Percentiles rank a stretch among this genome's conserved stretches.
Conservation (phyloP, 768 basidiomycete species). For the Kwoniella bestiolae region DNA sequence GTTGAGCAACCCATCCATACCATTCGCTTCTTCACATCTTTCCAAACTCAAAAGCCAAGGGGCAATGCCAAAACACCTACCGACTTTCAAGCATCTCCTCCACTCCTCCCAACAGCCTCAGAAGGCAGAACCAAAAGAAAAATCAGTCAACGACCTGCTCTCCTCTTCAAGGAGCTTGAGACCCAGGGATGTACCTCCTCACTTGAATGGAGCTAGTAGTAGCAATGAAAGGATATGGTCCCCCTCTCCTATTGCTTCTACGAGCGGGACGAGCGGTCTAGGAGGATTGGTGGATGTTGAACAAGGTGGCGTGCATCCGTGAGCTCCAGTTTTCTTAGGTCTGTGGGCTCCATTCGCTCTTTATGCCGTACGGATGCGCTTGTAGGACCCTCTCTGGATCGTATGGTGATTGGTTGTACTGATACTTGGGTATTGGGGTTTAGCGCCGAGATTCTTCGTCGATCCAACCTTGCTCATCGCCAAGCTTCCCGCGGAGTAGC, state of each 20-base stretch:
- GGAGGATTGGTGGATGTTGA: slow-evolving; percentile 27
- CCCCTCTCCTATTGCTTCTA: slow-evolving; percentile 1
- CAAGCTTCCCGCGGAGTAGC: slow-evolving; percentile 34
- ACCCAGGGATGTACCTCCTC: slow-evolving; percentile 12
- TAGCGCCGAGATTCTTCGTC: slow-evolving; percentile 39
- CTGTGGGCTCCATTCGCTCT: too few relatives aligned
- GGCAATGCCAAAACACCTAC: slow-evolving; percentile 49
- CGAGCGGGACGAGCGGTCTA: background rate
- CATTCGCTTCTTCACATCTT: background rate
- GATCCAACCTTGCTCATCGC: slow-evolving; percentile 25
- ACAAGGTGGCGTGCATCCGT: slow-evolving; percentile 41
- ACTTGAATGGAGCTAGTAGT: slow-evolving; percentile 1
- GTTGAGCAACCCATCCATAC: too few relatives aligned
- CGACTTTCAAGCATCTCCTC: slow-evolving; percentile 47
- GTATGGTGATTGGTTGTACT: background rate
- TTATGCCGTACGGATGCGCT: too few relatives aligned
- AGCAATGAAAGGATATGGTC: slow-evolving; percentile 24
- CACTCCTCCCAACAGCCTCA: slow-evolving; percentile 19
- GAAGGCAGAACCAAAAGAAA: slow-evolving; percentile 12
- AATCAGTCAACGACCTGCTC: slow-evolving; percentile 40
- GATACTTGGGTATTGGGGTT: too few relatives aligned
- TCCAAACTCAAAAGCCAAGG: background rate
- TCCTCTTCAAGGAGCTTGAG: slow-evolving; percentile 20
- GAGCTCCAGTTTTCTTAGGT: too few relatives aligned
- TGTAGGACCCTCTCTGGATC: background rate